Evolutionary conservation across 1,284 basidiomycete genomes (phyloP), one percentile per base, ranked within the genome.

Genomic region (Tylopilus sp.): DNA sequence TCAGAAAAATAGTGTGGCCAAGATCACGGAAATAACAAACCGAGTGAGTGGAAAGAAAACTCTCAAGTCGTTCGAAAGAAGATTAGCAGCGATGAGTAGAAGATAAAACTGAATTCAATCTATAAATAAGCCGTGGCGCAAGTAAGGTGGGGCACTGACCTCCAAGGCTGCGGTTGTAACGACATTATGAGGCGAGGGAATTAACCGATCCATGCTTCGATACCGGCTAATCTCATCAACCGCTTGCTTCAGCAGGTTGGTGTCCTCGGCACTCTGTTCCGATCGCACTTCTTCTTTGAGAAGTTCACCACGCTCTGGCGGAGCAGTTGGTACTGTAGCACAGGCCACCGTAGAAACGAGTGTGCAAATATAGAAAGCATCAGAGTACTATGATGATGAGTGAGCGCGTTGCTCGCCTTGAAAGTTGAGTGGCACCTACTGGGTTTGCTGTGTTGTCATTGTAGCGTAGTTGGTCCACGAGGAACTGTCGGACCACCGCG

Each of bases 381-480:
- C 96, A 30, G 92, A 90, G 60, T 85, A 96, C 86, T 93, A 61
- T 49, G 28, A 31, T 10, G 6, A 33, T n/a, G n/a, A 44, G 34
- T 66, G 28, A 67, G 41, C 15, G 18, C 31, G 28, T 18, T 15
- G 13, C 16, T 44, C 18, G 19, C 47, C 26, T 44, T 15, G 4
- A 23, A 23, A 38, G 25, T 41, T 34, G 21, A 45, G 6, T 40
- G 28, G 18, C 23, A 75, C 88, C 64, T 57, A 94, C 92, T 30
- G 79, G 74, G 65, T 97, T 98, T 16, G 84, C 80, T 3, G 92
- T 94, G 64, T 98, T 99, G 70, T 98, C 95, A 66, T 99, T 98
- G 66, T 92, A 93, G 3, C 85, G 79, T 15, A 99, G 74, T 55
- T 97, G 83, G 62, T 97, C 92, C 56, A 97, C 85, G 37, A 99